phyloP scores from a whole-genome alignment of 148 eudicot genomes.

The Camellia lanceoleosa region DNA sequence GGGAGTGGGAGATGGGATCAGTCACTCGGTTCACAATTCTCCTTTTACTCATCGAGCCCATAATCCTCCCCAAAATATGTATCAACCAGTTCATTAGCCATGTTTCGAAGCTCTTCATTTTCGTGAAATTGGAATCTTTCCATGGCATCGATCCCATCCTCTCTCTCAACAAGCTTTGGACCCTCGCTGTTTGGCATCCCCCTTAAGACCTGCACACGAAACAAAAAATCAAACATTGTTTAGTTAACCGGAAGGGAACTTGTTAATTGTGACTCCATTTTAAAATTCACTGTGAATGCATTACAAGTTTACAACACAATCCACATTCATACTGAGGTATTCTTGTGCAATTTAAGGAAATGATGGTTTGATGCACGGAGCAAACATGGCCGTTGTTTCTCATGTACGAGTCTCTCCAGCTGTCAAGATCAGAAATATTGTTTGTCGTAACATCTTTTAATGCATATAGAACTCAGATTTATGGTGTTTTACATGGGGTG shows the following conservation, averaged over 20 bases:
- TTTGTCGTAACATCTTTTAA: background rate
- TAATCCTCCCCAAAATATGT: constrained; percentile 90
- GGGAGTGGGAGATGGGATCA: background rate
- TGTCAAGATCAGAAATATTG: background rate
- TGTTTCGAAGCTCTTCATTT: constrained; percentile 80
- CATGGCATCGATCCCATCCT: constrained; percentile 97
- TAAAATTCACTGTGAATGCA: background rate
- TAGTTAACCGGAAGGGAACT: background rate
- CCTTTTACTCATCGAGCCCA: constrained; percentile 60
- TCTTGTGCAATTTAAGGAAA: background rate
- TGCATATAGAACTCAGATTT: background rate
- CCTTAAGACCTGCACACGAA: constrained; percentile 58
- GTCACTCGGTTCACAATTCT: background rate
- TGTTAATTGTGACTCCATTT: constrained; percentile 4
- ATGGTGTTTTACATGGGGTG: background rate
- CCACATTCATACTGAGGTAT: background rate
- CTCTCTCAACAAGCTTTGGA: constrained; percentile 85
- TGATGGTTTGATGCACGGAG: background rate
- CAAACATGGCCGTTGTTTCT: background rate
- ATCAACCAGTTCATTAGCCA: constrained; percentile 89
- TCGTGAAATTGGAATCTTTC: constrained; percentile 93
- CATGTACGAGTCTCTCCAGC: background rate
- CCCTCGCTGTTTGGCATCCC: constrained; percentile 94
- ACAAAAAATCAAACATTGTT: background rate
- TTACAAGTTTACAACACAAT: background rate